Evolutionary conservation across 495 filamentous ascomycete genomes (phyloP), one percentile per base, ranked within the genome.

Genomic region (Hypoxylon subgilvum): DNA sequence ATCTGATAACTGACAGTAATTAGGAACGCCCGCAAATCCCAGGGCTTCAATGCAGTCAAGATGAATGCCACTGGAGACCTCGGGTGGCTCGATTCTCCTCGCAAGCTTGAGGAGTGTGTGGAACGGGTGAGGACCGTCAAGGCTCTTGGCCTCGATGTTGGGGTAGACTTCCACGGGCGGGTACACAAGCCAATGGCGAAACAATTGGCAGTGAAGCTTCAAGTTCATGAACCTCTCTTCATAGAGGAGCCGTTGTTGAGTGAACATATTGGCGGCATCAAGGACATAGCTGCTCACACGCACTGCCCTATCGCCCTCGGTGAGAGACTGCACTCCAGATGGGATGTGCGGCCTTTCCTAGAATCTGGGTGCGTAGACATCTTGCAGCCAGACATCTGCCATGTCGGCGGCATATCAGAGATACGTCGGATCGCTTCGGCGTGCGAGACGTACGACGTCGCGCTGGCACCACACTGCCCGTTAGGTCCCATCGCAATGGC

Each of bases 1-100:
- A 14, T 45, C 39, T 13, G 17, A n/a, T 6, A 51, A 28, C 47
- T 63, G 16, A 55, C 13, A 18, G 6, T 6, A 48, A 31, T 57
- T 50, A 76, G 79, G 9, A 80, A 84, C 61, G 80, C 74, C 10
- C 85, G 89, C 17, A 79, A 84, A 60, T 79, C 74, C 21, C 89
- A 92, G 70, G 89, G 88, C 3, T 88, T 91, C 71, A 84, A 76
- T 23, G 78, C 83, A 4, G 76, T 91, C 49, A 92, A 91, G 68
- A 92, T 92, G 89, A 92, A 92, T 63, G 89, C 83, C 12, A 91
- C 88, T 3, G 88, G 86, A 66, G 88, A 90, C 60, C 72, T 91
- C 19, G 86, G 86, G 53, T 92, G 88, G 89, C 77, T 92, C 2
- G 89, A 92, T 69, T 88, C 86, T 5, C 88, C 89, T 6, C 67